These are phyloP conservation scores for Aegilops speltoides DNA, from an alignment of 176 grass and related monocot species.

Conservation along the genomic window DNA sequence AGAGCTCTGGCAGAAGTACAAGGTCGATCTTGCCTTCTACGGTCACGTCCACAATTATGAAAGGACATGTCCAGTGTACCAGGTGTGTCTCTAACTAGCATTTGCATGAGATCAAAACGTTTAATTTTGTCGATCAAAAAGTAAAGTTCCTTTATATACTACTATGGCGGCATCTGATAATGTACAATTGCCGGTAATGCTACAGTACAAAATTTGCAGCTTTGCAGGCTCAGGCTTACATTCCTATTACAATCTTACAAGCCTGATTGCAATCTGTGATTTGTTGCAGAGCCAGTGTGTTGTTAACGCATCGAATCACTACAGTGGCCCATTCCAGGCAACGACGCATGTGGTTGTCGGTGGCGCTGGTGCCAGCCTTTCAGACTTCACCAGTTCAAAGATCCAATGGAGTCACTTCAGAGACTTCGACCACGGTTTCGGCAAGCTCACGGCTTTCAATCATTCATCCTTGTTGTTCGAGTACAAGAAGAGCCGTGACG, in stretches of 20 bases:
- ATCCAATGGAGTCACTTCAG: slow-evolving; percentile 65
- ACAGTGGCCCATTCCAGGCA: slow-evolving; percentile 55
- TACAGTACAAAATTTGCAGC: neutral
- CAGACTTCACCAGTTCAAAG: slow-evolving; percentile 38
- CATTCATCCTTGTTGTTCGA: slow-evolving; percentile 62
- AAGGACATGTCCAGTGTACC: slow-evolving; percentile 72
- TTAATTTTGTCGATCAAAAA: neutral
- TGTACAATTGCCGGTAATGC: neutral
- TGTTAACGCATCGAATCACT: slow-evolving; percentile 47
- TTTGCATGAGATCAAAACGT: neutral
- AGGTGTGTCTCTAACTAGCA: slow-evolving; percentile 36
- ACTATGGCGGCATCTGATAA: neutral
- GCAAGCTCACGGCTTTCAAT: slow-evolving; percentile 85
- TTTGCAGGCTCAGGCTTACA: neutral
- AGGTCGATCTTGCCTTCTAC: slow-evolving; percentile 70
- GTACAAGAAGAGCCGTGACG: slow-evolving; percentile 86
- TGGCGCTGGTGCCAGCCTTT: slow-evolving; percentile 56
- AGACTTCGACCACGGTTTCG: slow-evolving; percentile 65
- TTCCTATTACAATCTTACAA: neutral
- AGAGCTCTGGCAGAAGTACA: slow-evolving; percentile 78
- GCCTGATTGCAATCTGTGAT: slow-evolving; percentile 11
- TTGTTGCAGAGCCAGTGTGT: slow-evolving; percentile 60
- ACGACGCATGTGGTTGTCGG: slow-evolving; percentile 77
- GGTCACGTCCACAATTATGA: slow-evolving; percentile 82
- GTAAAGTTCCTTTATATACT: neutral